These are phyloP conservation scores for Eucalyptus erythrocorys DNA, from an alignment of 345 rosid species.

Conservation along the genomic window DNA sequence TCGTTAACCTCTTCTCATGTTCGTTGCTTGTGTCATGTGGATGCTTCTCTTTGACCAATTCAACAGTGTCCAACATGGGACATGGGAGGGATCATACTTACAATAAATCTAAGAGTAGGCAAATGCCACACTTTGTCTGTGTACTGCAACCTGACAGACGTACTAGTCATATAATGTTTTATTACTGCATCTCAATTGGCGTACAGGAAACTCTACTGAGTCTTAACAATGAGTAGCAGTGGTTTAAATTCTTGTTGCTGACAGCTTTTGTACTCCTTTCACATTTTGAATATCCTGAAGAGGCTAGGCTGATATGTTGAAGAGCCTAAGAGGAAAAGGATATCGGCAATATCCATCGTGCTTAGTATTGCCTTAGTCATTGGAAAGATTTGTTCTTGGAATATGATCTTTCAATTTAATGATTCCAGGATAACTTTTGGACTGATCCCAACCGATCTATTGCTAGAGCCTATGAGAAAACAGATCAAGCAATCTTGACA, in stretches of 20 bases:
- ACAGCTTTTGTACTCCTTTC: not conserved
- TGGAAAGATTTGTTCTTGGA: not conserved
- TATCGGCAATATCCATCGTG: not conserved
- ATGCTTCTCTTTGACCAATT: not conserved
- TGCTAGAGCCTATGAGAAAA: constrained; percentile 43
- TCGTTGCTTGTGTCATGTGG: not conserved
- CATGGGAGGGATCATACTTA: not conserved
- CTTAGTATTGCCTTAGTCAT: not conserved
- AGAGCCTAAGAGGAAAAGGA: not conserved
- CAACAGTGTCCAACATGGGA: not conserved
- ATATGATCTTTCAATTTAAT: not conserved
- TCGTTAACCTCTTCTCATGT: not conserved
- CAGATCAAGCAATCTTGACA: constrained; percentile 56
- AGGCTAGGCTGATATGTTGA: not conserved
- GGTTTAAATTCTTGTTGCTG: not conserved
- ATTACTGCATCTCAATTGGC: not conserved
- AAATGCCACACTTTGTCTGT: not conserved
- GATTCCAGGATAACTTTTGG: constrained; percentile 46
- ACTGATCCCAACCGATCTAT: constrained; percentile 26
- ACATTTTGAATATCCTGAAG: not conserved
- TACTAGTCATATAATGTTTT: not conserved
- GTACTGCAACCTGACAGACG: not conserved
- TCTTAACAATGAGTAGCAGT: not conserved
- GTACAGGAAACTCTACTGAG: not conserved
- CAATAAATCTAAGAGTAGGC: not conserved